Base-by-base conservation (phyloP, 176 grass and related monocot species). In the Musa schizocarpa region DNA sequence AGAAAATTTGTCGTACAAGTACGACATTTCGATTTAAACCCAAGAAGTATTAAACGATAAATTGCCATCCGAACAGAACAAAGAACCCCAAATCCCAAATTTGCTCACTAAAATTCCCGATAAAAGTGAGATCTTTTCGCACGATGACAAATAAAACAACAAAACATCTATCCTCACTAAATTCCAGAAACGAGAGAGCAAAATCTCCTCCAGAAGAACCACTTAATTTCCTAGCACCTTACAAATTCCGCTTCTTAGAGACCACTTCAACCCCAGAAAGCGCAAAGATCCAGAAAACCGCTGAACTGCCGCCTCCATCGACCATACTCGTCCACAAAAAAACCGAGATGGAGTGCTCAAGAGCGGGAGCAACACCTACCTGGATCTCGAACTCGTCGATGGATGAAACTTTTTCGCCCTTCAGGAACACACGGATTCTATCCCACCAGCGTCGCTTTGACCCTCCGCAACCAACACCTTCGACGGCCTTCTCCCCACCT, bases 401-500 rank as follows among this genome's bases (percentile, higher is more conserved):
- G 34, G 19, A 65, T 51, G 55, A 21, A 61, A 16, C 9, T 16
- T 22, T 63, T 51, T 59, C 24, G 9, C 27, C 19, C 25, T 76
- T 9, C 13, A 16, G 27, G 8, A 55, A 19, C 19, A 17, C 27
- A 63, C 24, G 34, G 74, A 50, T 25, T 77, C 75, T 59, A 77
- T 51, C 75, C 17, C 2, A 77, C 8, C 34, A 52, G n/a, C 58
- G n/a, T 65, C 61, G 58, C 75, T 77, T 77, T 77, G 75, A 77
- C 55, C 53, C 75, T 65, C 75, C n/a, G 61, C 75, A 77, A 77
- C 59, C 52, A 56, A 53, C 59, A 52, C 49, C 74, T 65, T 53
- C 56, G 1, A 52, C 34, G 61, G 58, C 75, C 26, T 77, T 27
- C 59, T 19, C 13, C 52, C 58, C 75, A 66, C 61, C 58, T 26